These are phyloP conservation scores for Neospora caninum DNA, from an alignment of 169 alveolate genomes.

Conservation along the genomic window DNA sequence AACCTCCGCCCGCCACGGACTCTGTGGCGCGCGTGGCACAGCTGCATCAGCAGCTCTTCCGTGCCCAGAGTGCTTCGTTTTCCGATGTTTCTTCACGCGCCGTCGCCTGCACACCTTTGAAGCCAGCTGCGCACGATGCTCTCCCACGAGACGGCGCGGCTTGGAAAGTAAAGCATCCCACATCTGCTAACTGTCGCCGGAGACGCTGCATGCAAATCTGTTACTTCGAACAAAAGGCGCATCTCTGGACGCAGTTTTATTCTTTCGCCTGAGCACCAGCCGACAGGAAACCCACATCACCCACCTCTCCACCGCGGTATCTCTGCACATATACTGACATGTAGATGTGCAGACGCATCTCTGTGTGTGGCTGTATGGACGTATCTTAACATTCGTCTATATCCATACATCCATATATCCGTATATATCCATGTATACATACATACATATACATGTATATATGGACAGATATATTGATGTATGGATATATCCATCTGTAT, in stretches of 20 bases:
- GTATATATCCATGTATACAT: neutral
- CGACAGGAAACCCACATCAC: neutral
- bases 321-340: neutral
- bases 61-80: too few relatives aligned
- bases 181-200: constrained; percentile 97
- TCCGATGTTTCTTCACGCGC: neutral
- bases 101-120: constrained; percentile 71
- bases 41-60: too few relatives aligned
- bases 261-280: constrained; percentile 80
- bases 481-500: too few relatives aligned
- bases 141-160: constrained; percentile 93
- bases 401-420: neutral
- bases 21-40: too few relatives aligned
- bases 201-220: constrained; percentile 92
- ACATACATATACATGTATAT: neutral
- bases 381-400: neutral
- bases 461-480: neutral
- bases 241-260: constrained; percentile 93
- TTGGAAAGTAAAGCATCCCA: constrained; percentile 93
- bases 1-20: too few relatives aligned
- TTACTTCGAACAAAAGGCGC: constrained; percentile 93
- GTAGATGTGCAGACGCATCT: too few relatives aligned
- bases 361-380: too few relatives aligned
- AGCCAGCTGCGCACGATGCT: constrained; percentile 92
- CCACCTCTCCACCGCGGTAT: neutral